Evolutionary conservation across 768 basidiomycete species (phyloP).

Genomic region (Boletus fagicola): DNA sequence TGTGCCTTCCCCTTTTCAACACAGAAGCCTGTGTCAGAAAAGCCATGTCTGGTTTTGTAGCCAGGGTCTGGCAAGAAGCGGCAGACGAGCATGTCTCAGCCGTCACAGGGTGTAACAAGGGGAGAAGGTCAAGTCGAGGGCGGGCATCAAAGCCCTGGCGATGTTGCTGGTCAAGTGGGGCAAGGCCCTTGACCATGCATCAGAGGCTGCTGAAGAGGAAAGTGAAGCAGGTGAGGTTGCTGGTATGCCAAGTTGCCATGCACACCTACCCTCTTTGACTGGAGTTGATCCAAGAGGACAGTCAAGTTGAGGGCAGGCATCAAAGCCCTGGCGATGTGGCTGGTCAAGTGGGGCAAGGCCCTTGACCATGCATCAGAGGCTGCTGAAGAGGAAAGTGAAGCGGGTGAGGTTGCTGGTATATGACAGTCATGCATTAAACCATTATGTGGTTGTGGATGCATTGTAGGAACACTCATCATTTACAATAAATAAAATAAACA

Average conservation of each 20-base stretch:
- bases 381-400: constrained; percentile 43
- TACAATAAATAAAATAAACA: too few relatives aligned
- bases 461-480: too few relatives aligned
- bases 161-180: constrained; percentile 76
- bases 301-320: constrained; percentile 60
- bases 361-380: constrained; percentile 51
- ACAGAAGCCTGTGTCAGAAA: constrained; percentile 76
- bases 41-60: constrained; percentile 79
- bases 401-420: constrained; percentile 39
- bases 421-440: too few relatives aligned
- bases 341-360: constrained; percentile 72
- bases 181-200: constrained; percentile 53
- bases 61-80: constrained; percentile 75
- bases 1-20: constrained; percentile 85
- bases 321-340: constrained; percentile 67
- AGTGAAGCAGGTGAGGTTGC: constrained; percentile 45
- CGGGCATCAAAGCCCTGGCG: constrained; percentile 70
- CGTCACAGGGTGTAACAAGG: constrained; percentile 40
- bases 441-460: too few relatives aligned
- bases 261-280: constrained; percentile 44
- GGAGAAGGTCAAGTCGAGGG: constrained; percentile 52
- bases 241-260: constrained; percentile 27
- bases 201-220: constrained; percentile 40
- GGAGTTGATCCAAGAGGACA: constrained; percentile 49
- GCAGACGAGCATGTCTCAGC: constrained; percentile 63